Evolutionary conservation across 1,284 basidiomycete species (phyloP), one percentile per base, ranked within the genome.

Genomic region (Hortiboletus rubellus): DNA sequence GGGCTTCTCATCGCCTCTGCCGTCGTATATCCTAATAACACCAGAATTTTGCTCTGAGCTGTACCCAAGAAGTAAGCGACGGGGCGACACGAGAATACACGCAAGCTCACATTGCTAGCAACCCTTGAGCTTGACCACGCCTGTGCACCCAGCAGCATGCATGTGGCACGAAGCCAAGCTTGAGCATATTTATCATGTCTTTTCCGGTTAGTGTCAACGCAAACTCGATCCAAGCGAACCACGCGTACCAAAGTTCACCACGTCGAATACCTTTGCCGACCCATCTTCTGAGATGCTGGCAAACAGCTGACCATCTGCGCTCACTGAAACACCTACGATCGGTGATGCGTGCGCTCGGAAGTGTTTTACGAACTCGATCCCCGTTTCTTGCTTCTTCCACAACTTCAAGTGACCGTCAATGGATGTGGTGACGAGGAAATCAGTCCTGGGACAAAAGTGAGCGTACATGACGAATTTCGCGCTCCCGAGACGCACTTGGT

Each of bases 141-240:
- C 80, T 81, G 72, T 98, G 96, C 5, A 98, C 89, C 96, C 96
- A 99, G 69, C 92, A 94, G 67, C 92, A 94, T 4, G 92, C 81
- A 62, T 89, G 86, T 8, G 96, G 96, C 17, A 80, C 84, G 69
- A 85, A 98, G 0, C 83, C 87, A 50, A 99, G 78, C 67, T 94
- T 92, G 60, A 99, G 83, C 77, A 98, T 98, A 73, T 98, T 99
- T 72, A 99, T 99, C 91, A 99, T 97, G 73, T 99, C 95, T 97
- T 41, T 42, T 33, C 46, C 38, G 6, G 10, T 51, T 9, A 52
- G 36, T 30, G n/a, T 48, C 47, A 45, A 45, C 15, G 18, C 24
- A 22, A 15, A 46, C 30, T 31, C n/a, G 34, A 22, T 36, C 41
- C 24, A 36, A 54, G 27, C n/a, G 34, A 54, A 53, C 12, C 15